phyloP scores from a whole-genome alignment of 192 early-diverging fungal genomes.

The Backusella australiensis region DNA sequence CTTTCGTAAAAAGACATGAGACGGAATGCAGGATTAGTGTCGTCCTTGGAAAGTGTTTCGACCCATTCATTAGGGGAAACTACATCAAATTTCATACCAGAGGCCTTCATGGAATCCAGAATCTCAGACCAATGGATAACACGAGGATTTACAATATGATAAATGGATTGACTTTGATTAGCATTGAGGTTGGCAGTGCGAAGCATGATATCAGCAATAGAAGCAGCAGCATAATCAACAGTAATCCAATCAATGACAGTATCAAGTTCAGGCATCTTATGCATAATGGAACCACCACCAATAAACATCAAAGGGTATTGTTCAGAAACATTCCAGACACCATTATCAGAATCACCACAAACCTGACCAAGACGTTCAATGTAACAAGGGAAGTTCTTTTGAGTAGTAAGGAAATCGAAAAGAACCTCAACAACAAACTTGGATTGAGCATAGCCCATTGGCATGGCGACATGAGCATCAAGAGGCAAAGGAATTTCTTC shows the following conservation, averaged over 20 bases:
- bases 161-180: neutral
- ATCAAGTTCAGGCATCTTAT: conserved; percentile 25
- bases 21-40: conserved; percentile 29
- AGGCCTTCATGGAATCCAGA: conserved; percentile 10
- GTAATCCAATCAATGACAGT: conserved; percentile 35
- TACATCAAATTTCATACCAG: conserved; percentile 21
- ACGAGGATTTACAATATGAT: conserved; percentile 32
- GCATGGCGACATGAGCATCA: conserved; percentile 18
- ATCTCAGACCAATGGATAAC: conserved; percentile 17
- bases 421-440: conserved; percentile 35
- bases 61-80: conserved; percentile 25
- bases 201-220: conserved; percentile 29
- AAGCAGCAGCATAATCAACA: conserved; percentile 22
- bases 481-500: conserved; percentile 22
- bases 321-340: conserved; percentile 33
- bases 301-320: conserved; percentile 27
- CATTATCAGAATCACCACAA: conserved; percentile 25
- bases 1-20: conserved; percentile 24
- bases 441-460: conserved; percentile 36
- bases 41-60: conserved; percentile 15
- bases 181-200: neutral
- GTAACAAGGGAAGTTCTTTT: conserved; percentile 24
- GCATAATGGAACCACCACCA: conserved; percentile 24
- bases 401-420: conserved; percentile 12
- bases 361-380: conserved; percentile 37